Evolutionary conservation across 2,329 filamentous ascomycete genomes (phyloP).

Genomic region (Canariomyces notabilis): DNA sequence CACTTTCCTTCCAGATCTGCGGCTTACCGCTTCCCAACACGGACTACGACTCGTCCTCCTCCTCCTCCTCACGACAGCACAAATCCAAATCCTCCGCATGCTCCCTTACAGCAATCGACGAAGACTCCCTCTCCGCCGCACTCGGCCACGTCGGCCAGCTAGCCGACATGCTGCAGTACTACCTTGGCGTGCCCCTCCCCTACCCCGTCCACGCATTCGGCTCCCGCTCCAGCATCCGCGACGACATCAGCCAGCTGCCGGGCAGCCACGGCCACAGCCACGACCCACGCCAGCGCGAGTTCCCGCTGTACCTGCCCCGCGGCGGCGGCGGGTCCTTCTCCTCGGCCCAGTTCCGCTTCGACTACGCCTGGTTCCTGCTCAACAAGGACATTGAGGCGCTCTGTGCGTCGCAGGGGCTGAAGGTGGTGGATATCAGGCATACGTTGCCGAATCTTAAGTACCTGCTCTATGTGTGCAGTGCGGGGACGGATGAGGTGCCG

Average conservation of each 20-base stretch:
- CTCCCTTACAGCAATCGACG: constrained; percentile 37
- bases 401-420: constrained; percentile 62
- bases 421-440: constrained; percentile 83
- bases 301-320: constrained; percentile 68
- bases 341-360: constrained; percentile 80
- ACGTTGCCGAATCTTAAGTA: constrained; percentile 93
- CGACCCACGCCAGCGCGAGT: constrained; percentile 66
- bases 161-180: constrained; percentile 71
- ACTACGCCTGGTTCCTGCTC: constrained; percentile 92
- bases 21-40: constrained; percentile 76
- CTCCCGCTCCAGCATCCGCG: constrained; percentile 70
- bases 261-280: no score
- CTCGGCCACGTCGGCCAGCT: constrained; percentile 76
- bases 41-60: constrained; percentile 53
- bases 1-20: constrained; percentile 80
- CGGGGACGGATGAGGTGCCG: constrained; percentile 61
- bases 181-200: constrained; percentile 71
- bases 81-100: constrained; percentile 23
- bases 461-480: constrained; percentile 81
- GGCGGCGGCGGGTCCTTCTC: no score
- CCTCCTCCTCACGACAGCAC: constrained; percentile 20
- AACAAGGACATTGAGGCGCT: constrained; percentile 87
- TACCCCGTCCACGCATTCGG: constrained; percentile 71
- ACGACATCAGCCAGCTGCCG: constrained; percentile 60
- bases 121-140: constrained; percentile 72